Evolutionary conservation across 2,329 filamentous ascomycete genomes (phyloP).

Genomic region (Chaetomiaceae sp.): DNA sequence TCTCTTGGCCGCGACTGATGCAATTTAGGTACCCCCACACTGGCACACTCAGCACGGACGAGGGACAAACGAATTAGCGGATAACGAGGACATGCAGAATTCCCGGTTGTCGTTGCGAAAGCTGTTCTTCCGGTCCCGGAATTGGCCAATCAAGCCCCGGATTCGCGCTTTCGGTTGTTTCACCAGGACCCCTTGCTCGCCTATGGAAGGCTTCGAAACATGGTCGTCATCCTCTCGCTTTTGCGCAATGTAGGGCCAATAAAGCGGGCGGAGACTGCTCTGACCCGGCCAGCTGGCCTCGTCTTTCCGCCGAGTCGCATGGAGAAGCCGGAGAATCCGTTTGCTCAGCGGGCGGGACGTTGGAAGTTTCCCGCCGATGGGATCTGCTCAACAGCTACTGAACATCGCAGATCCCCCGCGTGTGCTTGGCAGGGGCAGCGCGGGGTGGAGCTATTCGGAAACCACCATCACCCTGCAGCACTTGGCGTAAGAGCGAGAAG

Average conservation of each 20-base stretch:
- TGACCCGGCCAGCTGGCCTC: background rate
- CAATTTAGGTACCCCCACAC: too few species aligned
- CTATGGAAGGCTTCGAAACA: conserved; percentile 7
- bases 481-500: too few species aligned
- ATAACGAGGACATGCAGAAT: too few species aligned
- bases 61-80: too few species aligned
- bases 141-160: conserved; percentile 3
- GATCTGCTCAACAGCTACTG: background rate
- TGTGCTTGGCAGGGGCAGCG: background rate
- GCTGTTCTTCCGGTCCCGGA: too few species aligned
- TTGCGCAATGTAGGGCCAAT: background rate
- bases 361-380: conserved; percentile 1
- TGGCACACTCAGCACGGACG: too few species aligned
- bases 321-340: background rate
- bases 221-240: too few species aligned
- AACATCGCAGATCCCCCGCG: background rate
- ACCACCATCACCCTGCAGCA: too few species aligned
- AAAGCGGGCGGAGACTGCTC: background rate
- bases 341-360: background rate
- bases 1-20: too few species aligned
- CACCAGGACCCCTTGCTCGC: background rate
- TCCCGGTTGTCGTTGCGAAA: too few species aligned
- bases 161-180: conserved; percentile 3
- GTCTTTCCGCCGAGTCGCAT: background rate
- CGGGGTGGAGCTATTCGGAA: background rate